Percentiles rank a stretch among this genome's conserved stretches.
Evolutionary conservation across 495 filamentous ascomycete species (phyloP).

Genomic region (Penicillium samsonianum): DNA sequence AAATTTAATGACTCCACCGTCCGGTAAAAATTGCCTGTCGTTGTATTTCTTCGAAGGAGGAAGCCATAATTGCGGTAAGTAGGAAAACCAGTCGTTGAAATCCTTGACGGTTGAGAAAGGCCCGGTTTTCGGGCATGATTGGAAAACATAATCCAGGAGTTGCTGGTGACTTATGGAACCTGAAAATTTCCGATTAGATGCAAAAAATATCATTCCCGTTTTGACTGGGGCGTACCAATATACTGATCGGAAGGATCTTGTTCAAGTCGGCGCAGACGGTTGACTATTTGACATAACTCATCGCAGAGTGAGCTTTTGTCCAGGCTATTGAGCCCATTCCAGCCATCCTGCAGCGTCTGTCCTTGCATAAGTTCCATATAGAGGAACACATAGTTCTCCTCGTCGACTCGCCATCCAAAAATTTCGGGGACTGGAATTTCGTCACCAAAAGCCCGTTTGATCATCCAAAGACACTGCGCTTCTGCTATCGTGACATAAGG

Average conservation of each 20-base stretch:
- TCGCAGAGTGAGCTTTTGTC: slow-evolving; percentile 37
- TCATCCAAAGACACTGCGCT: slow-evolving; percentile 46
- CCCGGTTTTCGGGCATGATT: slow-evolving; percentile 26
- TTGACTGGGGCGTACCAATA: slow-evolving; percentile 28
- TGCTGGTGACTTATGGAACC: slow-evolving; percentile 35
- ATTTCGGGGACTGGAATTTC: slow-evolving; percentile 49
- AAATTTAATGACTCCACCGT: slow-evolving; percentile 37
- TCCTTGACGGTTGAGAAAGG: slow-evolving; percentile 42
- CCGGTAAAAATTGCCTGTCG: slow-evolving; percentile 40
- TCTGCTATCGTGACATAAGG: slow-evolving; percentile 40
- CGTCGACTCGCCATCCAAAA: slow-evolving; percentile 48
- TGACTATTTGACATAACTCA: slow-evolving; percentile 36
- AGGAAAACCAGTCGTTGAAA: slow-evolving; percentile 49
- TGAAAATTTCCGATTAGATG: slow-evolving; percentile 16
- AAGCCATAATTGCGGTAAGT: slow-evolving; percentile 25
- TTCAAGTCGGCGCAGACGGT: slow-evolving; percentile 31
- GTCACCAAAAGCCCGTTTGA: slow-evolving; percentile 35
- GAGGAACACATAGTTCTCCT: slow-evolving; percentile 41
- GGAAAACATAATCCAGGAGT: slow-evolving; percentile 37
- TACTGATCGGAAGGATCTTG: slow-evolving; percentile 35
- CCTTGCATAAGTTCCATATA: slow-evolving; percentile 52
- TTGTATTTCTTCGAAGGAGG: slow-evolving; percentile 29
- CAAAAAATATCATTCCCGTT: neutral
- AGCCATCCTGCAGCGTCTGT: slow-evolving; percentile 36
- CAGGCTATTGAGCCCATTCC: slow-evolving; percentile 32